Evolutionary conservation across 192 early-diverging fungal species (phyloP).

Genomic region (Diversispora epigaea): DNA sequence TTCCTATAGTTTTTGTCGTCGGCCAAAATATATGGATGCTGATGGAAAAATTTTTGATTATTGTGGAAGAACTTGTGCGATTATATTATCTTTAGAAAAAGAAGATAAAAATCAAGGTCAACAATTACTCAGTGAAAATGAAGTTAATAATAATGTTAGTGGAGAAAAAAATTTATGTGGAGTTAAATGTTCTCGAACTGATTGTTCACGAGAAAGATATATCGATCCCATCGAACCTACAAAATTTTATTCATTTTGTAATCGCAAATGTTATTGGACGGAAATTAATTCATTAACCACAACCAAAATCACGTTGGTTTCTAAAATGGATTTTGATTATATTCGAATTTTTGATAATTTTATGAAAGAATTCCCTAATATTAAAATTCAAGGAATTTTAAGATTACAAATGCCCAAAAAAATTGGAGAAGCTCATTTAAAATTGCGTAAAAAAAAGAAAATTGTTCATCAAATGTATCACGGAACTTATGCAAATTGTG

Average conservation of each 20-base stretch:
- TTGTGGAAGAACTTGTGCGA: background rate
- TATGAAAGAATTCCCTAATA: background rate
- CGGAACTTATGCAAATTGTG: background rate
- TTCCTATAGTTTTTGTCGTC: background rate
- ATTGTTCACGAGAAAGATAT: background rate
- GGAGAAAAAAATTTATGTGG: background rate
- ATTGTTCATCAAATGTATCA: background rate
- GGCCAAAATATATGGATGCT: background rate
- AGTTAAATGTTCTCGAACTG: background rate
- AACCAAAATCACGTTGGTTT: background rate
- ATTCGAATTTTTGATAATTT: background rate
- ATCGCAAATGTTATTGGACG: background rate
- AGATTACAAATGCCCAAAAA: constrained; percentile 15
- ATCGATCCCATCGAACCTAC: background rate
- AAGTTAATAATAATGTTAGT: no score
- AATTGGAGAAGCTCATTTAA: constrained; percentile 10
- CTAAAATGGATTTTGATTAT: constrained; percentile 8
- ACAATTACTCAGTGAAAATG: no score
- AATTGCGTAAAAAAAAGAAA: background rate
- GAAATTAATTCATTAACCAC: background rate
- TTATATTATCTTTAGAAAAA: no score
- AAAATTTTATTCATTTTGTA: background rate
- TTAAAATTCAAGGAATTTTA: constrained; percentile 15
- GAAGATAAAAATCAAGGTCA: no score
- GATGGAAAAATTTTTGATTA: background rate